Evolutionary conservation across 148 eudicot genomes (phyloP), one percentile per base, ranked within the genome.

Genomic region (Fagopyrum esculentum): DNA sequence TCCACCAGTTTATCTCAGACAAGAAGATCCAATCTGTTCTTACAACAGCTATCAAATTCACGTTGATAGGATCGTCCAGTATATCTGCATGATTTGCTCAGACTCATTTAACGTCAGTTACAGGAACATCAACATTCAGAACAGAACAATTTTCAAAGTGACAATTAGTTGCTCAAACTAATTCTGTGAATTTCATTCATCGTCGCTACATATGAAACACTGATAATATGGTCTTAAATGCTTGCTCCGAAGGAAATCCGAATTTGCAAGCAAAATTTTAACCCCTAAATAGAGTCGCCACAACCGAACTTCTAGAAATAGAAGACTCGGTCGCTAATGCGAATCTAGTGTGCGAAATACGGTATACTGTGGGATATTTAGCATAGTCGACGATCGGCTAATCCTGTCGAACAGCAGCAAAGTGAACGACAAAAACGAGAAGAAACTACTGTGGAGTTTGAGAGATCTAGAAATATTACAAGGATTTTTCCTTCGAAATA

Each of bases 401-500:
- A 80, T 29, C 66, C 8, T 5, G 6, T 3, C 2, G 15, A 64
- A 15, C 1, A 12, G 45, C 8, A 64, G 61, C 43, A 11, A 30
- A 40, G 2, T 30, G 9, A 66, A 30, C 4, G 19, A 56, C 40
- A 35, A 29, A 11, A 15, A 45, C 15, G 1, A 72, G 46, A 63
- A 6, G 52, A 4, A 75, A 55, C 46, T 35, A 2, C 40, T 35
- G 7, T 43, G 48, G 46, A 71, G 50, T 22, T 22, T 22, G 68
- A 74, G 26, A 19, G 69, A 44, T 35, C 40, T 35, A 35, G 64
- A 61, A 69, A 43, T 73, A 84, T 51, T 76, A 90, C 96, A n/a
- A 83, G 61, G 75, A 85, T 22, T 63, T 75, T 72, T 19, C 80
- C 81, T n/a, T 45, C 76, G 26, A 85, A 29, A 60, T 81, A 48